Base-by-base conservation (phyloP, 306 rosid genomes). In the Luffa acutangula region DNA sequence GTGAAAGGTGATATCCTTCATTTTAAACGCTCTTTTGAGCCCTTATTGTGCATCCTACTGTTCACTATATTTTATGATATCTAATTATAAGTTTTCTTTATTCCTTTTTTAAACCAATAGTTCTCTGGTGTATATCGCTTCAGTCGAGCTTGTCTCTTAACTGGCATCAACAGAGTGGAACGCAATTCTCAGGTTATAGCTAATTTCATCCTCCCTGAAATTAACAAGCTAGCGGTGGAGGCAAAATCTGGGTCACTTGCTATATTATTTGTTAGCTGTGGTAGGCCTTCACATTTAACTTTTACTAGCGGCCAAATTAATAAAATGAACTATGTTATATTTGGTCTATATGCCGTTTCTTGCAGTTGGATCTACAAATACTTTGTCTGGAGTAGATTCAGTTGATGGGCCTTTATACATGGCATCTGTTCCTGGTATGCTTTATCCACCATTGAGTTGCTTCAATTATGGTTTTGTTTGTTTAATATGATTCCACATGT, bases 251-350 rank as follows among this genome's bases (percentile, higher is more conserved):
- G 88, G 59, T 81, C 91, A 64, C 82, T 87, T 82, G 84, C 85
- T 54, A 81, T 93, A 83, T 82, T 93, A 84, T 80, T 96, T 67
- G 88, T 93, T 80, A 88, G 90, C 86, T 80, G 85, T 78, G 97
- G 99, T 96, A 93, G 76, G 87, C 63, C 75, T 75, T 80, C 70
- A 67, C 56, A 21, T 74, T 82, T 75, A 66, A 20, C 18, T 65
- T 76, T 79, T 9, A 45, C 83, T 49, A 59, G 76, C 46, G 60
- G 42, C 60, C 20, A 54, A n/a, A 9, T 41, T 75, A 80, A 37
- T 53, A 31, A 64, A 43, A 41, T n/a, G 17, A 70, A 63, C 62
- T 77, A 42, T 73, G 39, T 49, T 52, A 64, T 65, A 63, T 39
- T 72, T 60, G 59, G 80, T 80, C 83, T 46, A 67, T 6, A 57